Percentiles rank a stretch among this genome's conserved stretches.
Evolutionary conservation across 1,284 basidiomycete species (phyloP).

Genomic region (Apiotrichum siamense): DNA sequence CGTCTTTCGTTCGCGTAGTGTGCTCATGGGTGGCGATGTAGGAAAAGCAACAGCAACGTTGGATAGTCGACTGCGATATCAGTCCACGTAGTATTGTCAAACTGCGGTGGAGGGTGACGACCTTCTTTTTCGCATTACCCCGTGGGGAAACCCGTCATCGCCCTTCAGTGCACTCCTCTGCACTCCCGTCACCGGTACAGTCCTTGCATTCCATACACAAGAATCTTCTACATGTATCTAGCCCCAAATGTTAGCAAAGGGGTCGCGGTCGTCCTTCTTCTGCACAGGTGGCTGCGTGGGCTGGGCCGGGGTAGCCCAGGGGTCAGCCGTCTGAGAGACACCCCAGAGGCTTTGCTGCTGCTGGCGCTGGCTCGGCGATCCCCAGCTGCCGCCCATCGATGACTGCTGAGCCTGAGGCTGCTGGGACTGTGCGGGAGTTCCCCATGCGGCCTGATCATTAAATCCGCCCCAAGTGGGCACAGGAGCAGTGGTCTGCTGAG

Average conservation of each 20-base stretch:
- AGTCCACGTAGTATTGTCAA: too few relatives aligned
- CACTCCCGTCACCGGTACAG: too few relatives aligned
- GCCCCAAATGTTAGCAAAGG: slow-evolving; percentile 36
- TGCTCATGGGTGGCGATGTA: neutral
- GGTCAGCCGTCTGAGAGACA: slow-evolving; percentile 12
- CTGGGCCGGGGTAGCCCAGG: slow-evolving; percentile 15
- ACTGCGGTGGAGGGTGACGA: too few relatives aligned
- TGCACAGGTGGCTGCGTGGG: slow-evolving; percentile 6
- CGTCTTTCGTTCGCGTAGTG: neutral
- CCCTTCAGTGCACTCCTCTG: too few relatives aligned
- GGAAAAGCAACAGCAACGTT: neutral
- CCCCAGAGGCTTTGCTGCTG: slow-evolving; percentile 8
- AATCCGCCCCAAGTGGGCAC: slow-evolving; percentile 31
- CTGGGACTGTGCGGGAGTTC: slow-evolving; percentile 10
- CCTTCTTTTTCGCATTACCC: too few relatives aligned
- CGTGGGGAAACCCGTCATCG: too few relatives aligned
- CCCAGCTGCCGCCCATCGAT: slow-evolving; percentile 22
- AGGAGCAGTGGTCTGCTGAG: slow-evolving; percentile 14
- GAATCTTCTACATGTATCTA: slow-evolving; percentile 6
- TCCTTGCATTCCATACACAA: too few relatives aligned
- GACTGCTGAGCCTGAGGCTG: slow-evolving; percentile 6
- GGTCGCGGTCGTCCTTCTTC: slow-evolving; percentile 36
- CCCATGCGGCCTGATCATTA: slow-evolving; percentile 39
- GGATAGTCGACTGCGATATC: too few relatives aligned
- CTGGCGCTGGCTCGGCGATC: slow-evolving; percentile 5